A percentile compares a stretch with the other conserved stretches of the same genome.
Conservation (phyloP, 345 rosid genomes). For the Leavenworthia alabamica region DNA sequence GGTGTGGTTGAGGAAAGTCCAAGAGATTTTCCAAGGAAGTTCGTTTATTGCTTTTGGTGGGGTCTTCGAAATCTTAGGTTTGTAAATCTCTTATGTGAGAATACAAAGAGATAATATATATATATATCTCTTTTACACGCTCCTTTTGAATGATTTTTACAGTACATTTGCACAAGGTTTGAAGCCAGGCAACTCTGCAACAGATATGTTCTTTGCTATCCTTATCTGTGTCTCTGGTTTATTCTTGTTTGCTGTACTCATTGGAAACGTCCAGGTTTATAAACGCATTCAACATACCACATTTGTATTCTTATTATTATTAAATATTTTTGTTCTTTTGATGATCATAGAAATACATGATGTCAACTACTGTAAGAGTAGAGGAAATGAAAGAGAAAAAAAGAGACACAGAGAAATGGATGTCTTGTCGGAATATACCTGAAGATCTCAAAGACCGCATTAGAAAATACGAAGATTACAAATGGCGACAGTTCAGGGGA, state of each 20-base stretch:
- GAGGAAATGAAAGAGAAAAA: constrained; percentile 27
- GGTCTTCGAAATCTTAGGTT: constrained; percentile 18
- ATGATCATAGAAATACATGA: constrained; percentile 21
- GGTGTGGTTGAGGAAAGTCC: constrained; percentile 3
- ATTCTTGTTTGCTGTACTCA: constrained; percentile 44
- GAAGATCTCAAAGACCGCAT: constrained; percentile 11
- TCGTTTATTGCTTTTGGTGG: constrained; percentile 29
- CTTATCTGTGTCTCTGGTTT: constrained; percentile 37
- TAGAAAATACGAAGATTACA: constrained; percentile 8
- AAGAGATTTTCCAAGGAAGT: constrained; percentile 11
- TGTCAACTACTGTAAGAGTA: constrained; percentile 13
- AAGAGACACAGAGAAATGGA: constrained; percentile 27
- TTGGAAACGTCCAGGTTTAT: constrained; percentile 37
- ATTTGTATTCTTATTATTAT: too few relatives aligned
- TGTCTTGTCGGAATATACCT: constrained; percentile 18
- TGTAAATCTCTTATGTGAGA: background rate
- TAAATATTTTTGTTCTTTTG: background rate
- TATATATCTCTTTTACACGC: too few relatives aligned
- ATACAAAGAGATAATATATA: background rate
- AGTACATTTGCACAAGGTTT: constrained; percentile 49
- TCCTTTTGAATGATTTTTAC: too few relatives aligned
- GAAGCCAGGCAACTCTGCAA: constrained; percentile 32
- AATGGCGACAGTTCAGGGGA: constrained; percentile 24
- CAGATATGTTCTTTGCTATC: constrained; percentile 37
- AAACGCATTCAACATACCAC: constrained; percentile 9